Conservation (phyloP, 345 rosid species). For the Eucalyptus virginea region DNA sequence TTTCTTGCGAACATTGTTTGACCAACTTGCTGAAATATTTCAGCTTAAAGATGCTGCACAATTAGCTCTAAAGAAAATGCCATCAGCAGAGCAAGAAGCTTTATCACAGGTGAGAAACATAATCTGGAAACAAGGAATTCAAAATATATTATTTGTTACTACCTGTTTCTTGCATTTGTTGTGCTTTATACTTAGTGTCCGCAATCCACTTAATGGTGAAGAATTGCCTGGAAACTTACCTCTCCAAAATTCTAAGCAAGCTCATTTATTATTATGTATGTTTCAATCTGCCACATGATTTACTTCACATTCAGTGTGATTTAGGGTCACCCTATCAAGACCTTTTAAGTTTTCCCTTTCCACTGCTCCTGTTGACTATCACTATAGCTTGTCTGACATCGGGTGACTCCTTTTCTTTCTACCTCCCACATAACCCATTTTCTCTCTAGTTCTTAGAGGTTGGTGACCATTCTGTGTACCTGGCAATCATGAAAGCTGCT, state of each 20-base stretch:
- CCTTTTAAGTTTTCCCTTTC: neutral
- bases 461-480: neutral
- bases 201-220: neutral
- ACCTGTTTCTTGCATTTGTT: neutral
- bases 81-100: constrained; percentile 94
- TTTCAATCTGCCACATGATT: neutral
- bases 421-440: neutral
- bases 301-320: neutral
- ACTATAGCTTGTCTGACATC: neutral
- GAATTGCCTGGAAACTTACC: neutral
- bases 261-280: neutral
- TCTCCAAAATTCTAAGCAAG: neutral
- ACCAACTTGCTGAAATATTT: constrained; percentile 7
- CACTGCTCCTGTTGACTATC: neutral
- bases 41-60: constrained; percentile 97
- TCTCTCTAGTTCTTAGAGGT: neutral
- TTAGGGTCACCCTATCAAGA: neutral
- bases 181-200: neutral
- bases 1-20: neutral
- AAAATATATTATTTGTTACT: neutral
- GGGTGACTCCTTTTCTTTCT: neutral
- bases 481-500: neutral
- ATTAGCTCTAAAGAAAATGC: constrained; percentile 88
- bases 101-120: constrained; percentile 55
- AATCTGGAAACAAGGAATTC: neutral